These are phyloP conservation scores for Viola pubescens DNA, from an alignment of 441 rosid genomes.

Conservation along the genomic window DNA sequence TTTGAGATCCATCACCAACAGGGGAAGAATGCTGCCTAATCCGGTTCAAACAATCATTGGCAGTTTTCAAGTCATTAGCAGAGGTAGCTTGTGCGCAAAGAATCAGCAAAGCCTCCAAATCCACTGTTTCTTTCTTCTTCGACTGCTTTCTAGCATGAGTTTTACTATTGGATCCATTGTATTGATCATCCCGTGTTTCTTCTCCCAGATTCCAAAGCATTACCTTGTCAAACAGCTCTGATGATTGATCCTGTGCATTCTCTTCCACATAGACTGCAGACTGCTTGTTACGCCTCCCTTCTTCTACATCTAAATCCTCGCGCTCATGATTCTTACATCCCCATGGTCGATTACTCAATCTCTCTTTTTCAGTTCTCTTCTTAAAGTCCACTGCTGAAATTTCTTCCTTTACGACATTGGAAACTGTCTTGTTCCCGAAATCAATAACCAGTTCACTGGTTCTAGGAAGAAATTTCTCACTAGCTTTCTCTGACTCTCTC, in stretches of 20 bases:
- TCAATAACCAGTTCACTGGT: background rate
- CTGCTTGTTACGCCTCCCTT: constrained; percentile 46
- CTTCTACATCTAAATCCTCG: constrained; percentile 36
- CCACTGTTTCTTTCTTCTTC: constrained; percentile 44
- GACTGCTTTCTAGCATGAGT: constrained; percentile 28
- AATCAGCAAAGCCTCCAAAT: constrained; percentile 51
- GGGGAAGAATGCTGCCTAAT: constrained; percentile 57
- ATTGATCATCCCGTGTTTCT: constrained; percentile 15
- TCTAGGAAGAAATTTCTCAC: no score
- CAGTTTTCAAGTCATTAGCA: constrained; percentile 53
- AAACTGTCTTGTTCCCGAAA: constrained; percentile 11
- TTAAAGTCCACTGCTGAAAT: constrained; percentile 3
- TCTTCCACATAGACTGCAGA: constrained; percentile 43
- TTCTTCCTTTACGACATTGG: no score
- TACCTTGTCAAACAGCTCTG: constrained; percentile 51
- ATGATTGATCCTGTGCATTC: constrained; percentile 32
- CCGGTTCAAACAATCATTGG: constrained; percentile 54
- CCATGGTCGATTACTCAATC: constrained; percentile 10
- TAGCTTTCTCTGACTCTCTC: background rate
- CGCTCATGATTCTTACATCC: constrained; percentile 41
- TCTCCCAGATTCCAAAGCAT: constrained; percentile 43
- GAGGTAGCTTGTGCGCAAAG: constrained; percentile 81
- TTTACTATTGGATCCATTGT: constrained; percentile 23
- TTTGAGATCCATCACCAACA: constrained; percentile 58
- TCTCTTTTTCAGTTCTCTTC: constrained; percentile 21